A percentile compares a stretch with the other conserved stretches of the same genome.
phyloP scores from a whole-genome alignment of 805 yeast species.

The Myxozyma mucilagina region DNA sequence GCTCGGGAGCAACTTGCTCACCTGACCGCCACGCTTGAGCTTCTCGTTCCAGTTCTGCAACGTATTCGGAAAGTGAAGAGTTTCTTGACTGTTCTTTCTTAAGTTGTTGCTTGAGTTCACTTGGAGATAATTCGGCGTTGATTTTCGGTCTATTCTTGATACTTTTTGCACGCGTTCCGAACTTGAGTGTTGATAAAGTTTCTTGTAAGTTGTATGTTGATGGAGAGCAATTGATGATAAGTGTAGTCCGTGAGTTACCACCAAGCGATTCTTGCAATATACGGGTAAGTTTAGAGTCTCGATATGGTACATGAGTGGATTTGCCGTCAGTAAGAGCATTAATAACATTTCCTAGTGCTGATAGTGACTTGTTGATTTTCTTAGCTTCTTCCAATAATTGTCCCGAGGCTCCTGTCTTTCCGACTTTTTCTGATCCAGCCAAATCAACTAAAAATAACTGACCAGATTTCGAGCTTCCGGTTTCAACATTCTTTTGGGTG shows the following conservation, averaged over 20 bases:
- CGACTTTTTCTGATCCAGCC: conserved; percentile 83
- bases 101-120: conserved; percentile 47
- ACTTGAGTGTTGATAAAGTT: conserved; percentile 69
- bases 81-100: conserved; percentile 43
- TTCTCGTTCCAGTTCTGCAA: conserved; percentile 47
- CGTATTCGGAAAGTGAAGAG: conserved; percentile 37
- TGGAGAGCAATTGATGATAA: conserved; percentile 74
- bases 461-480: conserved; percentile 62
- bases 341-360: conserved; percentile 78
- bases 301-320: conserved; percentile 66
- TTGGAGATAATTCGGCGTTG: conserved; percentile 57
- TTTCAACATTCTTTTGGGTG: conserved; percentile 55
- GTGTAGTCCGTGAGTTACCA: conserved; percentile 75
- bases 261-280: conserved; percentile 78
- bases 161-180: conserved; percentile 70
- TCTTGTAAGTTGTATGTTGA: conserved; percentile 57
- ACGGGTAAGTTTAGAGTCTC: conserved; percentile 77
- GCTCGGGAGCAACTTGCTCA: conserved; percentile 33
- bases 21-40: conserved; percentile 44
- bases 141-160: conserved; percentile 66
- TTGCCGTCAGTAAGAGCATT: conserved; percentile 72
- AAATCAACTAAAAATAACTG: conserved; percentile 75
- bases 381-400: conserved; percentile 78
- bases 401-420: conserved; percentile 75
- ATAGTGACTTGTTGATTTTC: conserved; percentile 74